phyloP scores from a whole-genome alignment of 2,329 filamentous ascomycete species.

The Geosmithia flava region DNA sequence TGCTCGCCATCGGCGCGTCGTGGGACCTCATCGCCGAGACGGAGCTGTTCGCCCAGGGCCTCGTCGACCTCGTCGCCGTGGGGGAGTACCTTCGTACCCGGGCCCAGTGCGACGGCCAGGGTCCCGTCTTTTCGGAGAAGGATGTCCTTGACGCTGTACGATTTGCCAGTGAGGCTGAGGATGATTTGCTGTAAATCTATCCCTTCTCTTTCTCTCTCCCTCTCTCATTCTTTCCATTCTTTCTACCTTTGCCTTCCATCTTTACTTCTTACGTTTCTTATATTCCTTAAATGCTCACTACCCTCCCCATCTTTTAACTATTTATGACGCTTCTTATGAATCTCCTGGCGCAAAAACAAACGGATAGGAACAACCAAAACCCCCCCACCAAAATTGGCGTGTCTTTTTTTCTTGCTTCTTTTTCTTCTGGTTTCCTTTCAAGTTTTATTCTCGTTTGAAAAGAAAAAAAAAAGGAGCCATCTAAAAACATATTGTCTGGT shows the following conservation, averaged over 20 bases:
- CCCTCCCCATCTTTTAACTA: not conserved
- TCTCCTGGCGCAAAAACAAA: too few species aligned
- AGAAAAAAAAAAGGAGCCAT: too few species aligned
- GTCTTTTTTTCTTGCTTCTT: too few species aligned
- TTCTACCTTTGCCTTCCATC: not conserved
- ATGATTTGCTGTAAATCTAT: not conserved
- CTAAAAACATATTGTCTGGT: too few species aligned
- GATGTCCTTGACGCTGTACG: conserved; percentile 61
- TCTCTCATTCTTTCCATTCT: not conserved
- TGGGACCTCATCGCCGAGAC: conserved; percentile 87
- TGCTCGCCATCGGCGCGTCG: conserved; percentile 65
- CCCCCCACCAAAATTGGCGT: too few species aligned
- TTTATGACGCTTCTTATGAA: not conserved
- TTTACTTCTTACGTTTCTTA: not conserved
- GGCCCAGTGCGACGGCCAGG: conserved; percentile 75
- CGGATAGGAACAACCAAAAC: too few species aligned
- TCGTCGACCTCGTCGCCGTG: conserved; percentile 72
- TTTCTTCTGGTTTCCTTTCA: too few species aligned
- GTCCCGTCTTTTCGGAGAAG: conserved; percentile 75
- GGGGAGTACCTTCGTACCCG: conserved; percentile 64
- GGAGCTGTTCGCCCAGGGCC: conserved; percentile 60
- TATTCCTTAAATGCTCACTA: too few species aligned
- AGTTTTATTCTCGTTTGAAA: too few species aligned
- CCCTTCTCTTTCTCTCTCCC: not conserved
- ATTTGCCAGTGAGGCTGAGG: conserved; percentile 27